Evolutionary conservation across 2,329 filamentous ascomycete species (phyloP).

Genomic region (Fusarium sarcochroum): DNA sequence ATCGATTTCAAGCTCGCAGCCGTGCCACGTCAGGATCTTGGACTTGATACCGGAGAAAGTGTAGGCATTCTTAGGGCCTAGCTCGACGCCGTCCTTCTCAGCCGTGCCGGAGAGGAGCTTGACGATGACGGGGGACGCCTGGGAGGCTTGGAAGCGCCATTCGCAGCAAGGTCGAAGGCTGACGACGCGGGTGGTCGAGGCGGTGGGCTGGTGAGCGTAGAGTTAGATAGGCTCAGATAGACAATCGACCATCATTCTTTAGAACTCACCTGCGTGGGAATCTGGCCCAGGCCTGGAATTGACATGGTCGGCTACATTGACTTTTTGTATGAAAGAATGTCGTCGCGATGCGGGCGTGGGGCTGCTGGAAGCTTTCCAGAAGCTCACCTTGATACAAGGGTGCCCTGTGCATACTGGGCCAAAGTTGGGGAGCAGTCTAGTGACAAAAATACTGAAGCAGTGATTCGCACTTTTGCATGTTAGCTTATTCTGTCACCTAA

Average conservation of each 20-base stretch:
- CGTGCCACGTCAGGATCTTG: slow-evolving; percentile 92
- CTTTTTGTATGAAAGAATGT: slow-evolving; percentile 31
- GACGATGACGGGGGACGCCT: slow-evolving; percentile 59
- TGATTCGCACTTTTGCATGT: rapidly evolving
- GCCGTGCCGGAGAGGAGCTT: slow-evolving; percentile 85
- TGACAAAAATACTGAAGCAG: slow-evolving; percentile 20
- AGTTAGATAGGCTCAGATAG: background rate
- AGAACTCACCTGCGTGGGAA: slow-evolving; percentile 68
- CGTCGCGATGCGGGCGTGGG: slow-evolving; percentile 42
- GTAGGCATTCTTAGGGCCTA: slow-evolving; percentile 85
- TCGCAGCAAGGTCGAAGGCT: slow-evolving; percentile 76
- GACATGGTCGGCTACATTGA: slow-evolving; percentile 69
- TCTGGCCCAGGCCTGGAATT: slow-evolving; percentile 80
- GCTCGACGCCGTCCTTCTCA: slow-evolving; percentile 95
- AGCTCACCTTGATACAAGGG: slow-evolving; percentile 34
- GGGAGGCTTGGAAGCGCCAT: slow-evolving; percentile 83
- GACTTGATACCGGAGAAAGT: slow-evolving; percentile 85
- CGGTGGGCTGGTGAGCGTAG: slow-evolving; percentile 51
- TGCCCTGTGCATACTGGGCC: slow-evolving; percentile 1
- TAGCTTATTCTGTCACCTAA: slow-evolving; percentile 14
- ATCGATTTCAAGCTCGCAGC: slow-evolving; percentile 85
- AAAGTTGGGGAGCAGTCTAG: background rate
- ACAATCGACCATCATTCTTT: background rate
- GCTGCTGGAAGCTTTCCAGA: slow-evolving; percentile 50
- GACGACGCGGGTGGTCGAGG: slow-evolving; percentile 61